Evolutionary conservation across 495 filamentous ascomycete species (phyloP).

Genomic region (Penicillium mononematosum): DNA sequence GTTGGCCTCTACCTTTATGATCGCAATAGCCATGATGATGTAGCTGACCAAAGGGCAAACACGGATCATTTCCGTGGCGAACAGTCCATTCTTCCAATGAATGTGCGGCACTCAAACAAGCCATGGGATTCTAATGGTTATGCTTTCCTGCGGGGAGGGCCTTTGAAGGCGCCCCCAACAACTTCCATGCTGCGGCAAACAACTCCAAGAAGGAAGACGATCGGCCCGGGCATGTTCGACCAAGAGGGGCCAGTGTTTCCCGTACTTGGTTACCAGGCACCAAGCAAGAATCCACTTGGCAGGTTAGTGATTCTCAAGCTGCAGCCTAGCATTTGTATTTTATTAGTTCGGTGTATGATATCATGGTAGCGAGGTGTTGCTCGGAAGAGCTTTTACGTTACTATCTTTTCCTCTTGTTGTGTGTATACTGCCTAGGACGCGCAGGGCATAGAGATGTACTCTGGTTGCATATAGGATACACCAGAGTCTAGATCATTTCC

Average conservation of each 20-base stretch:
- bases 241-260: constrained; percentile 57
- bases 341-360: constrained; percentile 19
- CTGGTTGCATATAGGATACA: neutral
- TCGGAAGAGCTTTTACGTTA: neutral
- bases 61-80: constrained; percentile 56
- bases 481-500: neutral
- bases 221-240: constrained; percentile 47
- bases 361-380: constrained; percentile 14
- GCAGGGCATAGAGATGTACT: neutral
- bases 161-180: constrained; percentile 27
- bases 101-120: constrained; percentile 36
- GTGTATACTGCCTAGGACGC: neutral
- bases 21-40: constrained; percentile 79
- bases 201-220: constrained; percentile 63
- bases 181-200: constrained; percentile 31
- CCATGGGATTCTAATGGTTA: constrained; percentile 46
- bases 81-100: constrained; percentile 70
- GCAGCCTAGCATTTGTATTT: constrained; percentile 19
- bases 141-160: constrained; percentile 32
- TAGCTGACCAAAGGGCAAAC: constrained; percentile 70
- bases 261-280: constrained; percentile 69
- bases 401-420: neutral
- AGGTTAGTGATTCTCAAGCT: constrained; percentile 46
- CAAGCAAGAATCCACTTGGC: constrained; percentile 80
- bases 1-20: constrained; percentile 95